Percentiles rank a stretch among this genome's conserved stretches.
Evolutionary conservation across 371 early-diverging fungal genomes (phyloP).

Genomic region (Apophysomyces ossiformis): DNA sequence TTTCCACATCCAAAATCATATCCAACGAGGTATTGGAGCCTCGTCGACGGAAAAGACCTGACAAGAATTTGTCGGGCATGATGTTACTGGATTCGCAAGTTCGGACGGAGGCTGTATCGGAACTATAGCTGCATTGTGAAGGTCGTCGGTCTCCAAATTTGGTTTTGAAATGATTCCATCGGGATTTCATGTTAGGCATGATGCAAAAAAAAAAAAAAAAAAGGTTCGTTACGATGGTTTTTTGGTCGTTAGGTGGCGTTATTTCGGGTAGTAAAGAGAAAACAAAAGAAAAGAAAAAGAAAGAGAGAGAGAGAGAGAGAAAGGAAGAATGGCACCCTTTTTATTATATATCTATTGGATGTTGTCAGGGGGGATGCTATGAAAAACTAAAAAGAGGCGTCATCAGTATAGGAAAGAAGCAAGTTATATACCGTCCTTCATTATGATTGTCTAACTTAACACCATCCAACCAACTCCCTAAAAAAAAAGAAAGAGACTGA

Average conservation of each 20-base stretch:
- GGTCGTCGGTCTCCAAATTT: constrained; percentile 8
- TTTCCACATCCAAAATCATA: constrained; percentile 11
- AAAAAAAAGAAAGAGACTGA: no score
- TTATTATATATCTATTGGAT: no score
- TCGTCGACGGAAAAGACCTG: constrained; percentile 19
- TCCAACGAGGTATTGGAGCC: constrained; percentile 13
- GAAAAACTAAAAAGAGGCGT: no score
- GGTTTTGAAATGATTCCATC: constrained; percentile 4
- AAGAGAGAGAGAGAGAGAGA: not conserved
- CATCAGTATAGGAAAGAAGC: no score
- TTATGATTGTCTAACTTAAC: no score
- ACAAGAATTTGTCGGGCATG: not conserved
- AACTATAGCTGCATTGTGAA: constrained; percentile 2
- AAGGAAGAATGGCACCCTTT: not conserved
- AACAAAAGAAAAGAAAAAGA: not conserved
- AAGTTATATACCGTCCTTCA: no score
- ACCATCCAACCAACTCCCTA: no score
- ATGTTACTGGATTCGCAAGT: no score
- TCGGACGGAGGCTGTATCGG: not conserved
- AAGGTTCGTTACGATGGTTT: not conserved
- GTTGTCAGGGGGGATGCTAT: no score
- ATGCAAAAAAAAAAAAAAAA: not conserved
- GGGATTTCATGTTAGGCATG: not conserved
- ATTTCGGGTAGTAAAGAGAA: not conserved
- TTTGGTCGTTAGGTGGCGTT: no score